Evolutionary conservation across 2,329 filamentous ascomycete species (phyloP).

Genomic region (Xylaria sp.): DNA sequence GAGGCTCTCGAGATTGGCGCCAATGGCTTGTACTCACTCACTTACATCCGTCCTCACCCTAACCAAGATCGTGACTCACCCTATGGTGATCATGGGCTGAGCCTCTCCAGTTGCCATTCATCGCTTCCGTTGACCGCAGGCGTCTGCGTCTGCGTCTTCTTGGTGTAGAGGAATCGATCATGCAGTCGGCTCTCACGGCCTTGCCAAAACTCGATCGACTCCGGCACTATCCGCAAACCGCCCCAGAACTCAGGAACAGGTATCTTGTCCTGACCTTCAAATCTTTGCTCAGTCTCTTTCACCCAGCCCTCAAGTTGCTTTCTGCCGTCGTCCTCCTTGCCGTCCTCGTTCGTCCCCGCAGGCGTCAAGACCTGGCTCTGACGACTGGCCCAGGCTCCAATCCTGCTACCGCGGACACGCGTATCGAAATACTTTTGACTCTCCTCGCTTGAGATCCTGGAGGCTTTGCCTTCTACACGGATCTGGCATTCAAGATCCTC

Average conservation of each 20-base stretch:
- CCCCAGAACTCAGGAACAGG: constrained; percentile 95
- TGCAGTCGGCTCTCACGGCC: constrained; percentile 84
- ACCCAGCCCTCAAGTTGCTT: constrained; percentile 73
- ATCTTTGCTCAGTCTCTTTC: constrained; percentile 67
- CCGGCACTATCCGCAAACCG: constrained; percentile 77
- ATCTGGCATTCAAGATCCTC: constrained; percentile 80
- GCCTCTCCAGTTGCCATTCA: constrained; percentile 63
- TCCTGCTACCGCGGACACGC: constrained; percentile 68
- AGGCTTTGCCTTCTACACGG: constrained; percentile 72
- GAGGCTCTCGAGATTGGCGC: not conserved
- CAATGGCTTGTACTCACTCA: not conserved
- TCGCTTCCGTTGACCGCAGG: constrained; percentile 36
- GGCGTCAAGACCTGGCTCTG: constrained; percentile 72
- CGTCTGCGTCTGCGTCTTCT: constrained; percentile 46
- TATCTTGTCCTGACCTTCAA: constrained; percentile 71
- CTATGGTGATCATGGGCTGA: constrained; percentile 56
- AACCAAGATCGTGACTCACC: not conserved
- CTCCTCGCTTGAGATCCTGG: constrained; percentile 63
- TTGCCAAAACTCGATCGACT: constrained; percentile 93
- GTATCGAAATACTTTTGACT: constrained; percentile 65
- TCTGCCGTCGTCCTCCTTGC: constrained; percentile 58
- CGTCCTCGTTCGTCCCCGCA: constrained; percentile 16
- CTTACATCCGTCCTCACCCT: not conserved
- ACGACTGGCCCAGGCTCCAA: constrained; percentile 90
- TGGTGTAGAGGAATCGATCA: constrained; percentile 84